A percentile compares a stretch with the other conserved stretches of the same genome.
Evolutionary conservation across 179 eudicot species (phyloP).

Genomic region (Nepenthes alata): DNA sequence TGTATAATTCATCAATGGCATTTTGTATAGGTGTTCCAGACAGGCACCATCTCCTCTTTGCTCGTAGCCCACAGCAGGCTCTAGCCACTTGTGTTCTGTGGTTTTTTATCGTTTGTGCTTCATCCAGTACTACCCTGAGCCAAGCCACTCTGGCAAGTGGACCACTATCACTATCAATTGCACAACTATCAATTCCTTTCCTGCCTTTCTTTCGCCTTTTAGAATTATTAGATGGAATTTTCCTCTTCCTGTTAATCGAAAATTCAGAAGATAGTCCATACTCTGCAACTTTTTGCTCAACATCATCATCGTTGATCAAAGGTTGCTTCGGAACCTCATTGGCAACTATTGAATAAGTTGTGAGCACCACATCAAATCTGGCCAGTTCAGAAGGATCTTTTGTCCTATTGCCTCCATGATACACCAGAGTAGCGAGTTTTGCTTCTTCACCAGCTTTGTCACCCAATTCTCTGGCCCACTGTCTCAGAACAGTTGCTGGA

Average conservation of each 20-base stretch:
- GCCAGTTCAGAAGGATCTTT: constrained; percentile 70
- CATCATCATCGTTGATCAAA: constrained; percentile 68
- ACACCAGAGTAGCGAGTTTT: constrained; percentile 52
- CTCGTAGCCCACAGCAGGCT: constrained; percentile 95
- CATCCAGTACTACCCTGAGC: constrained; percentile 93
- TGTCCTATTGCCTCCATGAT: constrained; percentile 90
- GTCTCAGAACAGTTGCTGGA: constrained; percentile 96
- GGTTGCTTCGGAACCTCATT: constrained; percentile 94
- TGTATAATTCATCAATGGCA: constrained; percentile 82
- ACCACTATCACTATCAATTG: constrained; percentile 44
- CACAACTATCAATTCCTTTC: constrained; percentile 37
- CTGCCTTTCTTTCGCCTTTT: constrained; percentile 70
- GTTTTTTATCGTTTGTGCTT: constrained; percentile 94
- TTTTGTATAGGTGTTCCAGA: constrained; percentile 99
- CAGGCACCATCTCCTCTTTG: constrained; percentile 96
- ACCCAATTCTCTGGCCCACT: constrained; percentile 86
- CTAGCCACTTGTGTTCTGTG: constrained; percentile 91
- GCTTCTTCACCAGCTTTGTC: constrained; percentile 67
- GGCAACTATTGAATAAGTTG: constrained; percentile 83
- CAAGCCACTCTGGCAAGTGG: constrained; percentile 79
- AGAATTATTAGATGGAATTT: constrained; percentile 22
- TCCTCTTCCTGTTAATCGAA: constrained; percentile 42
- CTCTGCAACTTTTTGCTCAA: constrained; percentile 53
- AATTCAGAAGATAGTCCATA: constrained; percentile 56
- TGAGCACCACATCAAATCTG: constrained; percentile 71